These are phyloP conservation scores for Clonostachys solani DNA, from an alignment of 2,329 filamentous ascomycete species.

Conservation along the genomic window DNA sequence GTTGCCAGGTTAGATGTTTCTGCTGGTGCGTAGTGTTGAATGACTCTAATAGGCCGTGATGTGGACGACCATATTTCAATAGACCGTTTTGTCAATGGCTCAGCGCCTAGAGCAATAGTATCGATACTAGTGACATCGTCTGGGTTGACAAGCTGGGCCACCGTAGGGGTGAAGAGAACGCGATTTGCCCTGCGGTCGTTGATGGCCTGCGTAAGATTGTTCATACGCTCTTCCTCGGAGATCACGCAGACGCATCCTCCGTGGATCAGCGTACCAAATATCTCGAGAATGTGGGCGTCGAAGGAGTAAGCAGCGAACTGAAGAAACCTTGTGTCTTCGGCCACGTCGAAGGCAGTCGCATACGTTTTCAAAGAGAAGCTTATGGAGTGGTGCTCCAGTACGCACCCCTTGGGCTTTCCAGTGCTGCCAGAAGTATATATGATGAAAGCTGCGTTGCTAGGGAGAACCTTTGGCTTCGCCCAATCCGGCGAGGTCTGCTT, in stretches of 20 bases:
- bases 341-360: conserved; percentile 7
- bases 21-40: conserved; percentile 13
- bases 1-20: conserved; percentile 25
- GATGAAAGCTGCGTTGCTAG: conserved; percentile 31
- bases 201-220: conserved; percentile 12
- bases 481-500: no score
- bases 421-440: conserved; percentile 65
- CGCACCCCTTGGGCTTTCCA: conserved; percentile 58
- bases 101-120: conserved; percentile 13
- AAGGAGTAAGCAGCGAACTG: conserved; percentile 25
- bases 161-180: conserved; percentile 8
- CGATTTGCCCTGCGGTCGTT: not conserved
- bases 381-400: conserved; percentile 18
- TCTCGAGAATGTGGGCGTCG: conserved; percentile 18
- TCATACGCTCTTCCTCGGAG: conserved; percentile 29
- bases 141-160: conserved; percentile 7
- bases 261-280: conserved; percentile 8
- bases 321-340: conserved; percentile 14
- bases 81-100: conserved; percentile 12
- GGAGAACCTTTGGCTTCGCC: no score
- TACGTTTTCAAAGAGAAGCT: no score
- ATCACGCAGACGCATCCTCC: conserved; percentile 27
- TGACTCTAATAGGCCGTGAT: conserved; percentile 8
- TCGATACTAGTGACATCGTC: conserved; percentile 8
- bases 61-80: conserved; percentile 12